Conservation (phyloP, 495 filamentous ascomycete genomes). For the Filosporella fistucella region DNA sequence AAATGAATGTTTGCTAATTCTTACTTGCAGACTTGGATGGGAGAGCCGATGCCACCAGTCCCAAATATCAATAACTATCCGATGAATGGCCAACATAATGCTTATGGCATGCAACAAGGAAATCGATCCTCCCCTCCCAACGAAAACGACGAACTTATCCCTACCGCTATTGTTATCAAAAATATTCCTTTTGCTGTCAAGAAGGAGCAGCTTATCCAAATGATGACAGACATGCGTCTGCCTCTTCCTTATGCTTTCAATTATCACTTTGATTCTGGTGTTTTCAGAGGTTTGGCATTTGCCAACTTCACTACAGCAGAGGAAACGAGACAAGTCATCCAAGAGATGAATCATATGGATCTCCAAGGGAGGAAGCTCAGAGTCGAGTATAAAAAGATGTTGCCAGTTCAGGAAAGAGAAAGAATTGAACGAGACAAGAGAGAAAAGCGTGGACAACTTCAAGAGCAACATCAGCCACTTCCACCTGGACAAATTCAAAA, state of each 20-base stretch:
- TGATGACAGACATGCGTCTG: conserved; percentile 89
- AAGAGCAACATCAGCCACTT: conserved; percentile 89
- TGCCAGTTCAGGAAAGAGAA: conserved; percentile 88
- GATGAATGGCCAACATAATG: conserved; percentile 24
- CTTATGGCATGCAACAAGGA: conserved; percentile 16
- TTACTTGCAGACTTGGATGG: conserved; percentile 43
- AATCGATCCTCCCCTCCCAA: conserved; percentile 23
- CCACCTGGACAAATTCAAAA: conserved; percentile 34
- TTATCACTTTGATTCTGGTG: conserved; percentile 98
- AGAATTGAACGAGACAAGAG: conserved; percentile 96
- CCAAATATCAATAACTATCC: conserved; percentile 18
- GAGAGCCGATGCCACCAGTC: conserved; percentile 27
- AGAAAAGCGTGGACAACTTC: conserved; percentile 90
- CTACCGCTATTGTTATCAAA: conserved; percentile 98
- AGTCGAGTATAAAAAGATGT: conserved; percentile 99
- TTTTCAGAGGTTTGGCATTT: conserved; percentile 93
- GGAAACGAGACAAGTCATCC: conserved; percentile 87
- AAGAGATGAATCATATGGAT: conserved; percentile 89
- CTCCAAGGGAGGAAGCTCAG: conserved; percentile 89
- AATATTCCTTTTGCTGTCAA: conserved; percentile 98
- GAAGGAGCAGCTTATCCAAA: conserved; percentile 85
- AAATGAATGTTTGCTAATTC: too few relatives aligned
- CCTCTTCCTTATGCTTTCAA: conserved; percentile 98
- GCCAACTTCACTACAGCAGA: conserved; percentile 96
- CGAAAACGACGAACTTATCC: conserved; percentile 82